These are phyloP conservation scores for Umbellularia californica DNA, from an alignment of 164 flowering plant genomes.

Conservation along the genomic window DNA sequence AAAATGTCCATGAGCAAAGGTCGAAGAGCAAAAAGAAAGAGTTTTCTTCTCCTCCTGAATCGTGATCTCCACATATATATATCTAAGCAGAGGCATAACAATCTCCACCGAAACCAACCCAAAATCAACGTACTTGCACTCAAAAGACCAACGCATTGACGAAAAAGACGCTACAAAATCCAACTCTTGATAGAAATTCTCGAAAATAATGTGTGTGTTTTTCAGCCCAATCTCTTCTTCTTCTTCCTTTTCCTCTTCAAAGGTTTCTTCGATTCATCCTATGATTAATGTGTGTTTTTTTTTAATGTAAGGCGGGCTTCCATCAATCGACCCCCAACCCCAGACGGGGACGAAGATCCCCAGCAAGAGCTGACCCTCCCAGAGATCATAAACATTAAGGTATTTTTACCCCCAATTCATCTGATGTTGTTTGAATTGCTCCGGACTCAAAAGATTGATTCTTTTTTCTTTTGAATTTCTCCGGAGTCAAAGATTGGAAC, in stretches of 20 bases:
- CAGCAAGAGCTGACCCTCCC: slow-evolving; percentile 57
- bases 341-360: slow-evolving; percentile 59
- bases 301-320: slow-evolving; percentile 56
- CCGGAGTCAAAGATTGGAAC: too few relatives aligned
- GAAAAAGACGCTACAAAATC: too few relatives aligned
- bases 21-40: too few relatives aligned
- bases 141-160: too few relatives aligned
- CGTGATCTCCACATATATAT: too few relatives aligned
- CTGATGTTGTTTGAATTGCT: too few relatives aligned
- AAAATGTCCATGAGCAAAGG: too few relatives aligned
- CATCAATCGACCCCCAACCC: slow-evolving; percentile 80
- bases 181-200: not conserved
- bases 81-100: too few relatives aligned
- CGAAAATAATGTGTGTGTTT: slow-evolving; percentile 1
- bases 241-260: not conserved
- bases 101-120: not conserved
- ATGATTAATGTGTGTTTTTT: not conserved
- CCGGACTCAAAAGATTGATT: too few relatives aligned
- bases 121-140: not conserved
- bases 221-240: not conserved
- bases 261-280: not conserved
- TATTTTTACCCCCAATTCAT: slow-evolving; percentile 5
- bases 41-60: too few relatives aligned
- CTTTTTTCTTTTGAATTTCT: too few relatives aligned
- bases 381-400: slow-evolving; percentile 80